A percentile compares a stretch with the other conserved stretches of the same genome.
phyloP scores from a whole-genome alignment of 805 yeast genomes.

The Lipomyces yamanashiensis region DNA sequence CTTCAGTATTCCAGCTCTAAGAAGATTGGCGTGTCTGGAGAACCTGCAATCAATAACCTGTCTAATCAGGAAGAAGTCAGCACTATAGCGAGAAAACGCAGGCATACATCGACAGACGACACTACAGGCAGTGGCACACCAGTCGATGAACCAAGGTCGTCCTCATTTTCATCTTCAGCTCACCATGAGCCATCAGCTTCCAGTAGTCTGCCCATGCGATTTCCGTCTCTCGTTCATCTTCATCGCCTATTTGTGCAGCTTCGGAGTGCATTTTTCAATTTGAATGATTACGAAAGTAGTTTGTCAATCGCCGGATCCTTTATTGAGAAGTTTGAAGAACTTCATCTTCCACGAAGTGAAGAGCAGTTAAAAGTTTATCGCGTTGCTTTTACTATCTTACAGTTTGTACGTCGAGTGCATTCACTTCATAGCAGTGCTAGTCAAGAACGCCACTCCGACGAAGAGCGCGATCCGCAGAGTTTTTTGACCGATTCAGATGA shows the following conservation, averaged over 20 bases:
- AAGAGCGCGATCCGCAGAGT: too few species aligned
- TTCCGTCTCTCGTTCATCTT: not conserved
- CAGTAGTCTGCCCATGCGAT: not conserved
- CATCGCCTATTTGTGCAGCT: slow-evolving; percentile 4
- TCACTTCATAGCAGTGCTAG: not conserved
- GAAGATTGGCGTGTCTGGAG: not conserved
- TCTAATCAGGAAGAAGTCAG: not conserved
- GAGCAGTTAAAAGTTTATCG: slow-evolving; percentile 16
- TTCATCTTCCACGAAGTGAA: slow-evolving; percentile 8
- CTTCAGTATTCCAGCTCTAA: not conserved
- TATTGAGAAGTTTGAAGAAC: not conserved
- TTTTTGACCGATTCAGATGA: not conserved
- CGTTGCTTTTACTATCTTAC: slow-evolving; percentile 3
- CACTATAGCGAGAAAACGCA: not conserved
- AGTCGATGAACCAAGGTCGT: not conserved
- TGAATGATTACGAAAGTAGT: not conserved
- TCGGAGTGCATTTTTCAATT: not conserved
- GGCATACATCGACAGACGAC: not conserved
- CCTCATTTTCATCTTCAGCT: not conserved
- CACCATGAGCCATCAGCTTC: not conserved
- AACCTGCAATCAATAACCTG: not conserved
- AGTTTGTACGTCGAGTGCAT: slow-evolving; percentile 6
- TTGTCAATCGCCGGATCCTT: not conserved
- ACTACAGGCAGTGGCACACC: not conserved
- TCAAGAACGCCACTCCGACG: not conserved